Evolutionary conservation across 352 stramenopile species (phyloP).

Genomic region (Globisporangium uncinulatum): DNA sequence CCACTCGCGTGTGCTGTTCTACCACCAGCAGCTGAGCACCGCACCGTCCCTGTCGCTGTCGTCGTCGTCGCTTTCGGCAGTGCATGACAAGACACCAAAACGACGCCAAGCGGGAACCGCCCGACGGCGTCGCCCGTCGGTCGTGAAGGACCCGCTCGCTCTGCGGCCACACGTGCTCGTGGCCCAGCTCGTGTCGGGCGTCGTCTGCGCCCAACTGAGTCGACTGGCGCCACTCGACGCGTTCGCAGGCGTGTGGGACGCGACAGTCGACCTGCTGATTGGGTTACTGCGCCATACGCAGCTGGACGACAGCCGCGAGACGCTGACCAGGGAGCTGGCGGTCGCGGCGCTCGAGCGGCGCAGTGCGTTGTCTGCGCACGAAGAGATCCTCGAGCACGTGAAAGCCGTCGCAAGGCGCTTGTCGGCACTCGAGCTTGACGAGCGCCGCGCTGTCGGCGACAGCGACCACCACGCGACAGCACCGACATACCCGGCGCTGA

Average conservation of each 20-base stretch:
- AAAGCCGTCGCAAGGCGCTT: conserved; percentile 57
- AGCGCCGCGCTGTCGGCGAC: conserved; percentile 3
- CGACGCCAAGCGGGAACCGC: background rate
- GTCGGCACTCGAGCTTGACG: conserved; percentile 25
- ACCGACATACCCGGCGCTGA: conserved; percentile 24
- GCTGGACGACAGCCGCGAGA: conserved; percentile 12
- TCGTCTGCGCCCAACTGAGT: conserved; percentile 56
- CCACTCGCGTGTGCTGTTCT: conserved; percentile 34
- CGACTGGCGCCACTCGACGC: conserved; percentile 29
- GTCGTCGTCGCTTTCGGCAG: background rate
- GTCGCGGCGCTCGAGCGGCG: conserved; percentile 58
- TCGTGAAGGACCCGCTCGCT: conserved; percentile 54
- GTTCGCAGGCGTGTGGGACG: conserved; percentile 49
- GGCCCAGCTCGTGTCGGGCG: conserved; percentile 53
- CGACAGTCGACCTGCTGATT: conserved; percentile 48
- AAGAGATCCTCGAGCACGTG: conserved; percentile 70
- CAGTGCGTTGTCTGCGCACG: conserved; percentile 53
- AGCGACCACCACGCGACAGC: background rate
- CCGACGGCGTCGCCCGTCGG: conserved; percentile 38
- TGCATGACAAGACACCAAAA: background rate
- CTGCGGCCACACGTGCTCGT: conserved; percentile 52
- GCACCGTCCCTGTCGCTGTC: no score
- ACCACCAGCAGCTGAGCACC: conserved; percentile 31
- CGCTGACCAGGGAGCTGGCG: conserved; percentile 17
- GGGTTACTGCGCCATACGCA: conserved; percentile 45